A percentile compares a stretch with the other conserved stretches of the same genome.
Evolutionary conservation across 495 filamentous ascomycete genomes (phyloP).

Genomic region (Annulohypoxylon nitens): DNA sequence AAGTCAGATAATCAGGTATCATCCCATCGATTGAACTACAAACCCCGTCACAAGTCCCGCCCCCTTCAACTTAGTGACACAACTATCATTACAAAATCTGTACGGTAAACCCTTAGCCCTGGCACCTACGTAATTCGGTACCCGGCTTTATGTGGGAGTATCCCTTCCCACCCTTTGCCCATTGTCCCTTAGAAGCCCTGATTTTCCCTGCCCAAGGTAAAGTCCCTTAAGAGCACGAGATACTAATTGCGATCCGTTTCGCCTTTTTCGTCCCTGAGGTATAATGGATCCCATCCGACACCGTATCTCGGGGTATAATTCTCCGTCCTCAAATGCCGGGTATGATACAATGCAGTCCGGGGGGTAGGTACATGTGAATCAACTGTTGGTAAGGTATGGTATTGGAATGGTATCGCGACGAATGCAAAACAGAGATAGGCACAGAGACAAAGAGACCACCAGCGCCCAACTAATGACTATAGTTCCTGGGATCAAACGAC

Average conservation of each 20-base stretch:
- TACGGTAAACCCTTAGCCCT: constrained; percentile 25
- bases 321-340: background rate
- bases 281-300: background rate
- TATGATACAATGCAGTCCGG: constrained; percentile 1
- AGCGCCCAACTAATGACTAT: constrained; percentile 6
- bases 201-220: background rate
- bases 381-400: background rate
- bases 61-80: background rate
- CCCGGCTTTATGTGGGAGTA: background rate
- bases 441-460: constrained; percentile 3
- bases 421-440: background rate
- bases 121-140: background rate
- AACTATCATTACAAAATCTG: constrained; percentile 43
- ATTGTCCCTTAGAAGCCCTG: background rate
- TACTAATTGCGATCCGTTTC: background rate
- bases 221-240: background rate
- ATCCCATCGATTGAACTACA: constrained; percentile 28
- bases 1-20: constrained; percentile 9
- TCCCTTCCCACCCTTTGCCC: background rate
- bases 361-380: background rate
- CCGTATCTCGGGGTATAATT: background rate
- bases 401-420: constrained; percentile 1
- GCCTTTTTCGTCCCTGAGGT: background rate
- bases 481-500: constrained; percentile 1
- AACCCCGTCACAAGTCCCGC: constrained; percentile 13